These are phyloP conservation scores for Cetraspora pellucida DNA, from an alignment of 192 early-diverging fungal genomes.

Conservation along the genomic window DNA sequence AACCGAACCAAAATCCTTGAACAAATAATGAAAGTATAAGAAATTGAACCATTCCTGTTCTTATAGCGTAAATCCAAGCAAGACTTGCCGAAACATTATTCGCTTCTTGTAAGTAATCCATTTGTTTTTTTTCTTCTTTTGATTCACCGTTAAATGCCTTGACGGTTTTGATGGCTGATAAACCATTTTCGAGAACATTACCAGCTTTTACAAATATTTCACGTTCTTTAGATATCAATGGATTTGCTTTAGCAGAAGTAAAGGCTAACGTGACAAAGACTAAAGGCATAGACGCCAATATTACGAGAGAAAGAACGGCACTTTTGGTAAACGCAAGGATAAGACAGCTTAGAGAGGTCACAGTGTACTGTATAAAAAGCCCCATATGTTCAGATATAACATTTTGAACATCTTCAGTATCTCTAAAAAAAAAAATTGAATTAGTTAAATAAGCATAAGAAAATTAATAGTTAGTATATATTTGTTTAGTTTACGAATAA, in stretches of 20 bases:
- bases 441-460: background rate
- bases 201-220: constrained; percentile 28
- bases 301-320: constrained; percentile 62
- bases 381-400: constrained; percentile 23
- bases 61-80: constrained; percentile 9
- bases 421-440: background rate
- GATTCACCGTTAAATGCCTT: constrained; percentile 27
- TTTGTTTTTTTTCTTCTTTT: constrained; percentile 31
- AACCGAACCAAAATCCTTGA: constrained; percentile 31
- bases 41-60: constrained; percentile 23
- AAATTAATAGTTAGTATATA: background rate
- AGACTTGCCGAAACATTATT: constrained; percentile 9
- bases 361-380: constrained; percentile 4
- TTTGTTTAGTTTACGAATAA: constrained; percentile 32
- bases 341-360: constrained; percentile 7
- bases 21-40: constrained; percentile 33
- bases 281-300: constrained; percentile 70
- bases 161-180: constrained; percentile 26
- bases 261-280: constrained; percentile 34
- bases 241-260: background rate
- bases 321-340: constrained; percentile 56
- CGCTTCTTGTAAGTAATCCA: background rate
- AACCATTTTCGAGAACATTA: constrained; percentile 21
- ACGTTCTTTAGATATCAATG: constrained; percentile 17
- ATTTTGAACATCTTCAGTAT: constrained; percentile 10